Base-by-base conservation (phyloP, 805 yeast genomes). In the Monosporozyma siamensis region DNA sequence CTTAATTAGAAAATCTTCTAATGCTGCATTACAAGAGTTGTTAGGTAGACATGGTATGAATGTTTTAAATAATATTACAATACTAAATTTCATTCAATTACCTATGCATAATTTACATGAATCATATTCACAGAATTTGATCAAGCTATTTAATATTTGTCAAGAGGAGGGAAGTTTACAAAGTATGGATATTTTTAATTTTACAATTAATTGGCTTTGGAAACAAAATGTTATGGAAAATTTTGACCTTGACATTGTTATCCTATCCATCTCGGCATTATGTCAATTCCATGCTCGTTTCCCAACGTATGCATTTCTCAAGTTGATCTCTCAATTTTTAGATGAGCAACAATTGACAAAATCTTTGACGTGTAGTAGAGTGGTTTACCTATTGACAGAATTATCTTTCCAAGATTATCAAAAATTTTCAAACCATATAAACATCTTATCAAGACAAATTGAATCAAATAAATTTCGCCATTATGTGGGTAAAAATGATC, bases 11-110 rank as follows among this genome's bases (percentile, higher is more conserved):
- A 68, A 94, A 44, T 89, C 96, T 14, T 80, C 89, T 1, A 69
- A 86, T 4, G 95, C 97, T 1, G 90, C 92, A 0, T 53, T 89
- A 6, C 97, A 89, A 55, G 97, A 89, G 53, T 68, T 82, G 12
- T 57, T 86, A 3, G 97, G 97, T 0, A 65, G 97, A 29, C 80
- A 77, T 55, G 63, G 62, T 10, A 25, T 40, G 8, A 32, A 27
- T 22, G 44, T 24, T 44, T 69, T 22, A 63, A 77, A 52, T 48
- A 51, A 35, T 25, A 36, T 11, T 6, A 55, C 45, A 45, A 48
- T 43, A 43, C 65, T 82, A 30, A 56, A 58, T 12, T 54, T 85
- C 2, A 72, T 87, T 29, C 86, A 86, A 45, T 46, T 68, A 0
- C 68, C 87, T 39, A 81, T 78, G 10, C 75, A 78, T 4, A 64